Evolutionary conservation across 495 filamentous ascomycete species (phyloP).

Genomic region (Penicillium mononematosum): DNA sequence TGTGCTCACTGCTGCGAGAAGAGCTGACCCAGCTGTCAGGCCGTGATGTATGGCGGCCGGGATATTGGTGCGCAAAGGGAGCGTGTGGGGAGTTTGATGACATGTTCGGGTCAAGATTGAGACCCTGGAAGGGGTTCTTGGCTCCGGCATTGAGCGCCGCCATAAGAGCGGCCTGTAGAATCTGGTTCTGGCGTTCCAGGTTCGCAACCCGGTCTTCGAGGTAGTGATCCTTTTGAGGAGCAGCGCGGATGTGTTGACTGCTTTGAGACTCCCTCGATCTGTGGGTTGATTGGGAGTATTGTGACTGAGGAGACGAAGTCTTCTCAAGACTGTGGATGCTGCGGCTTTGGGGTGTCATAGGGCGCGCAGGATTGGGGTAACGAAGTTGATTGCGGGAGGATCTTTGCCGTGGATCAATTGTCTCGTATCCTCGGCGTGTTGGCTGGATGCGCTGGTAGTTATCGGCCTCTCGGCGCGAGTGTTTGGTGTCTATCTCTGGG

Average conservation of each 20-base stretch:
- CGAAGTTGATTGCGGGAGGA: slow-evolving; percentile 13
- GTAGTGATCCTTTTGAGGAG: slow-evolving; percentile 13
- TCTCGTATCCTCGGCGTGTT: slow-evolving; percentile 19
- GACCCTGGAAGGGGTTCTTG: slow-evolving; percentile 28
- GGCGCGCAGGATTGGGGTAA: slow-evolving; percentile 10
- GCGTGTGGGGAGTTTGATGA: slow-evolving; percentile 17
- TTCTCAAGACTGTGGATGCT: slow-evolving; percentile 24
- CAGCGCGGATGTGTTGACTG: slow-evolving; percentile 16
- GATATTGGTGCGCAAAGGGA: slow-evolving; percentile 14
- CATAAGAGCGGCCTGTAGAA: slow-evolving; percentile 47
- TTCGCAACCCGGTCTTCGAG: slow-evolving; percentile 43
- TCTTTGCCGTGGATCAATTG: slow-evolving; percentile 6
- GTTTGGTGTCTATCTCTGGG: slow-evolving; percentile 5
- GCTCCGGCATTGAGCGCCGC: slow-evolving; percentile 40
- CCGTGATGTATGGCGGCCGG: slow-evolving; percentile 19
- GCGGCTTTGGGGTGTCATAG: slow-evolving; percentile 32
- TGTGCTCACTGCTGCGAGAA: slow-evolving; percentile 30
- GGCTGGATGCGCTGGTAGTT: slow-evolving; percentile 12
- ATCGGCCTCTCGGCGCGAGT: slow-evolving; percentile 14
- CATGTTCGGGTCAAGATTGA: slow-evolving; percentile 24
- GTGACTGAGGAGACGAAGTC: slow-evolving; percentile 26
- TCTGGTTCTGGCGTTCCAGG: slow-evolving; percentile 46
- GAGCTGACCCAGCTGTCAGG: slow-evolving; percentile 41
- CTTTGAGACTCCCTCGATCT: slow-evolving; percentile 26
- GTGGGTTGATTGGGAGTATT: slow-evolving; percentile 25